phyloP scores from a whole-genome alignment of 495 filamentous ascomycete genomes.

The Daldinia bambusicola region DNA sequence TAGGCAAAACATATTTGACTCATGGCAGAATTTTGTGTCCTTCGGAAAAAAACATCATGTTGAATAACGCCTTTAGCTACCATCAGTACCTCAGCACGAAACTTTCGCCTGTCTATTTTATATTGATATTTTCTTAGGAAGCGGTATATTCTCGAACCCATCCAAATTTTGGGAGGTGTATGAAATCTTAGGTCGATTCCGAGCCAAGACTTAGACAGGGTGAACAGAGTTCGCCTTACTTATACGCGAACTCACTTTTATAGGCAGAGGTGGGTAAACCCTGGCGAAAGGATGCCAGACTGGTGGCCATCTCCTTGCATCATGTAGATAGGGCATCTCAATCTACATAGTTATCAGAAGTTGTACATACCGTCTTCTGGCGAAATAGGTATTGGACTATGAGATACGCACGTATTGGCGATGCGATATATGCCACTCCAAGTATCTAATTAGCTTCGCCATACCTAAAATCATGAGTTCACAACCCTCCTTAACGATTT shows the following conservation, averaged over 20 bases:
- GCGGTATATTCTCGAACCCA: no score
- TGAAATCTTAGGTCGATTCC: not conserved
- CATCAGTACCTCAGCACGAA: no score
- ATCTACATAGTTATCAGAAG: not conserved
- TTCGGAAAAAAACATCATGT: no score
- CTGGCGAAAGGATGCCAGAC: not conserved
- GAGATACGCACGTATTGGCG: not conserved
- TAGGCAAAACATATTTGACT: no score
- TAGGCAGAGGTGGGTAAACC: not conserved
- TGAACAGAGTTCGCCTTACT: not conserved
- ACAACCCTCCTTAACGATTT: no score
- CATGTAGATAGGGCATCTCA: no score
- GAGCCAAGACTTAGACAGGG: not conserved
- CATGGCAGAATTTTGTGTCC: no score
- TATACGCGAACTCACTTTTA: not conserved
- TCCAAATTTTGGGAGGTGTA: no score
- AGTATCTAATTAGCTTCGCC: not conserved
- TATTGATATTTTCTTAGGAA: no score
- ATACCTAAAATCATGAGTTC: not conserved
- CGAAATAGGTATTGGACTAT: not conserved
- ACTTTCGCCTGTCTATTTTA: no score
- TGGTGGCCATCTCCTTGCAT: not conserved
- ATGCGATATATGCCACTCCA: not conserved
- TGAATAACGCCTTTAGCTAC: no score
- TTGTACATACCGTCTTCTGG: not conserved